Conservation (phyloP, 2,329 filamentous ascomycete genomes). For the Claviceps sp. region DNA sequence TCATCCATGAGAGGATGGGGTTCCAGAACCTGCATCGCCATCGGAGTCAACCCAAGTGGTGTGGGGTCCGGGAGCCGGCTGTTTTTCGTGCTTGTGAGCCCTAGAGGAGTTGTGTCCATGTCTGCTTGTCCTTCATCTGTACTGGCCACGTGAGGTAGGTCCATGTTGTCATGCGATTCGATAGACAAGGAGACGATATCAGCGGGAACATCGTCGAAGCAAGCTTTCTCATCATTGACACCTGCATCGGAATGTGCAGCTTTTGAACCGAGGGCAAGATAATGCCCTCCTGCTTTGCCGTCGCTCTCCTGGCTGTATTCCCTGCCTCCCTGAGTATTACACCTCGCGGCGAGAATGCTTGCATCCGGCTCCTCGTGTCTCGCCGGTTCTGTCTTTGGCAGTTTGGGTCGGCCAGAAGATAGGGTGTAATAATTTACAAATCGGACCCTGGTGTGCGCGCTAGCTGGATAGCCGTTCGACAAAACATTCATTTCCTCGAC, state of each 20-base stretch:
- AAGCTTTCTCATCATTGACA: neutral
- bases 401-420: slow-evolving; percentile 59
- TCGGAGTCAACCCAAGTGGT: too few relatives aligned
- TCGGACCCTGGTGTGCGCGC: slow-evolving; percentile 41
- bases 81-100: neutral
- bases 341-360: too few relatives aligned
- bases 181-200: neutral
- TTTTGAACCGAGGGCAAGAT: neutral
- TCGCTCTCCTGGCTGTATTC: neutral
- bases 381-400: slow-evolving; percentile 8
- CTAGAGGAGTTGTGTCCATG: neutral
- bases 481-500: slow-evolving; percentile 38
- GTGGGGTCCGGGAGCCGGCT: too few relatives aligned
- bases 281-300: too few relatives aligned
- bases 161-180: neutral
- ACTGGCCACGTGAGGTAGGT: neutral
- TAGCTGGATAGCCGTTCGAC: slow-evolving; percentile 8
- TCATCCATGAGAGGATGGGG: slow-evolving; percentile 21
- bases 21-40: slow-evolving; percentile 22
- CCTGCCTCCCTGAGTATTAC: neutral
- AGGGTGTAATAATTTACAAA: slow-evolving; percentile 88
- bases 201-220: neutral
- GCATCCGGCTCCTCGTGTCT: neutral
- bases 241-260: neutral
- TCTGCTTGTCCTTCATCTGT: neutral